These are phyloP conservation scores for Leccinellum albellum DNA, from an alignment of 768 basidiomycete species.

Conservation along the genomic window DNA sequence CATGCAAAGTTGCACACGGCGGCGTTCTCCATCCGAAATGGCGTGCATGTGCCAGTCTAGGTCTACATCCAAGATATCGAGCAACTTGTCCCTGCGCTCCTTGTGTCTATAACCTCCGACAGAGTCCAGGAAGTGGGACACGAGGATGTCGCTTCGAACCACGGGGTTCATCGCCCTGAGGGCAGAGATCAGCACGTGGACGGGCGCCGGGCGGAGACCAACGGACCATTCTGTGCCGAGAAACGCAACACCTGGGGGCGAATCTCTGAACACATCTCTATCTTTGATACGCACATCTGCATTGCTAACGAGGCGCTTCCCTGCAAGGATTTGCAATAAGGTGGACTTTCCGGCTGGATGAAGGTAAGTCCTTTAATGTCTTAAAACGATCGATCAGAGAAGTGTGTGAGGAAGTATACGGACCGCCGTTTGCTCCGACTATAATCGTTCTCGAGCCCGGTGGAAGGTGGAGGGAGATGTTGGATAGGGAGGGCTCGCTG, in stretches of 20 bases:
- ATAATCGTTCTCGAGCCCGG: conserved; percentile 80
- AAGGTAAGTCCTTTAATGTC: background rate
- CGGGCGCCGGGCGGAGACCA: background rate
- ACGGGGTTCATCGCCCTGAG: conserved; percentile 96
- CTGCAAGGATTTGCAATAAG: conserved; percentile 88
- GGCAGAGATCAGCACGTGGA: background rate
- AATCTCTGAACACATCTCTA: conserved; percentile 85
- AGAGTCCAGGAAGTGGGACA: conserved; percentile 93
- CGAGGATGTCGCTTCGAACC: conserved; percentile 87
- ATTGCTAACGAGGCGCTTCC: conserved; percentile 72
- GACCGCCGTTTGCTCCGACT: conserved; percentile 93
- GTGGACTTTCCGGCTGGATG: conserved; percentile 89
- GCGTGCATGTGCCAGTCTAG: conserved; percentile 94
- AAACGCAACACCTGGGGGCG: conserved; percentile 78
- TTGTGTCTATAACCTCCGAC: conserved; percentile 96
- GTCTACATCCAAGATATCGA: conserved; percentile 93
- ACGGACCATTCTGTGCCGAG: conserved; percentile 91
- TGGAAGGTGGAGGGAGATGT: conserved; percentile 64
- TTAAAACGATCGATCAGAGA: background rate
- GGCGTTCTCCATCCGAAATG: conserved; percentile 94
- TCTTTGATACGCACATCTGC: conserved; percentile 70
- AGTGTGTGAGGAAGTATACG: conserved; percentile 18
- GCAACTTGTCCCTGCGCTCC: conserved; percentile 75
- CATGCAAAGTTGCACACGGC: conserved; percentile 90
- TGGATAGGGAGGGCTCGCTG: conserved; percentile 50